A percentile compares a stretch with the other conserved stretches of the same genome.
Conservation (phyloP, 2,329 filamentous ascomycete genomes). For the Fusarium udum region DNA sequence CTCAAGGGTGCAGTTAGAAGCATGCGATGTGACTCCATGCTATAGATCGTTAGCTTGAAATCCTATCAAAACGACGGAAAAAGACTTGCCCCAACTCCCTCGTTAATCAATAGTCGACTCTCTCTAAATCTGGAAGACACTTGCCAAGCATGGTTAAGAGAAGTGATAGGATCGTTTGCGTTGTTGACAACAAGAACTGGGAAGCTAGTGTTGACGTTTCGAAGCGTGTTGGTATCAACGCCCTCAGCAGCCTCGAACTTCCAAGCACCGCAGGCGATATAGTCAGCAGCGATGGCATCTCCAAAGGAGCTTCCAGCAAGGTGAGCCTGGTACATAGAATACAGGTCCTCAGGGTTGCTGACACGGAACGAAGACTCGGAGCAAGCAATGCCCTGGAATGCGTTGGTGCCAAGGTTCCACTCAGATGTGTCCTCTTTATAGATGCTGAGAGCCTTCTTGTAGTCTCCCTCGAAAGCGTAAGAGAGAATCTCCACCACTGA, state of each 20-base stretch:
- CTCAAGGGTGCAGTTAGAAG: constrained; percentile 13
- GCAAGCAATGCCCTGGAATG: constrained; percentile 26
- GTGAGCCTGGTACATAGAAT: constrained; percentile 14
- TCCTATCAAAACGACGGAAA: accelerated
- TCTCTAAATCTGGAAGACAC: constrained; percentile 26
- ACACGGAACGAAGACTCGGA: constrained; percentile 25
- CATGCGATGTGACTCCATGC: constrained; percentile 28
- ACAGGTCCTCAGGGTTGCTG: constrained; percentile 14
- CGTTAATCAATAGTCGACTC: constrained; percentile 32
- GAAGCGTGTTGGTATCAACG: constrained; percentile 15
- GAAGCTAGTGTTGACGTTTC: constrained; percentile 33
- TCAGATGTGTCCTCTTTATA: constrained; percentile 8
- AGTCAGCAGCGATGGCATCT: constrained; percentile 10
- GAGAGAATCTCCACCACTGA: constrained; percentile 3
- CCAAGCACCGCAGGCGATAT: constrained; percentile 22
- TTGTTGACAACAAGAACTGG: constrained; percentile 34
- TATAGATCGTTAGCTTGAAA: not conserved
- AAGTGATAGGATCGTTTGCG: constrained; percentile 32
- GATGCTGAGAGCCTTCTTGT: constrained; percentile 11
- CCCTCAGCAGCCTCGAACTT: constrained; percentile 26
- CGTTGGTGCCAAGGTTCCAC: constrained; percentile 20
- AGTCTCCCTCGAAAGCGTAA: constrained; percentile 8
- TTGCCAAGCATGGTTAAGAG: constrained; percentile 28
- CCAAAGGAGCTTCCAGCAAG: constrained; percentile 24
- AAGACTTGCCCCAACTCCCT: constrained; percentile 35